Percentiles rank a stretch among this genome's conserved stretches.
These are phyloP conservation scores for Forsythia suspensa DNA, from an alignment of 257 asterid species.

Conservation along the genomic window DNA sequence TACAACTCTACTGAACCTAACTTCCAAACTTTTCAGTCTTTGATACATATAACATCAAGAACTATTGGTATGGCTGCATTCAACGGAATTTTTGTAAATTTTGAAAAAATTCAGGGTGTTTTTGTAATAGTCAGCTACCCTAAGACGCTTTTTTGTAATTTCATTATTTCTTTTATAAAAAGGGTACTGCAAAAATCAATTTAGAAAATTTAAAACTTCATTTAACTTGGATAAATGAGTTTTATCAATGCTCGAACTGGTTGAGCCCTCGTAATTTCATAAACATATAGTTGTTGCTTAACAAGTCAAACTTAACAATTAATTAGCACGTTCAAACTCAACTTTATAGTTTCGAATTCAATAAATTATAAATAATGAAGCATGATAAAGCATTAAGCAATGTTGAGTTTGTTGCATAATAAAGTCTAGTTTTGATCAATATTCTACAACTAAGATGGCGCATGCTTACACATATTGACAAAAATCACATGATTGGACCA, in stretches of 20 bases:
- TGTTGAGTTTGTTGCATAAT: neutral
- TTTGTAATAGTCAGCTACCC: neutral
- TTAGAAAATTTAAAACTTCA: too few species aligned
- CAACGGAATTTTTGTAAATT: neutral
- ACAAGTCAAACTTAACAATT: too few species aligned
- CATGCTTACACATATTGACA: constrained; percentile 1
- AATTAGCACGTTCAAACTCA: neutral
- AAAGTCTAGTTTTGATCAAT: neutral
- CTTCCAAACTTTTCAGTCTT: neutral
- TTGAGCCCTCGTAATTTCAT: too few species aligned
- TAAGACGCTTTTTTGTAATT: neutral
- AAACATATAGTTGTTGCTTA: too few species aligned
- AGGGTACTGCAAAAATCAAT: too few species aligned
- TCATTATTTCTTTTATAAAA: neutral
- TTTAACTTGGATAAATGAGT: too few species aligned
- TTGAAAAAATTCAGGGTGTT: neutral
- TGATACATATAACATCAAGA: neutral
- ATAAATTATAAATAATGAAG: constrained; percentile 13
- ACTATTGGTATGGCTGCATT: neutral
- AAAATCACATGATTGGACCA: neutral
- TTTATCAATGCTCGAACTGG: too few species aligned
- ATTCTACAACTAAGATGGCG: neutral
- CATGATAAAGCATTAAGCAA: neutral
- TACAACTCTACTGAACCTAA: neutral
- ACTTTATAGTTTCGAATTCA: neutral